Evolutionary conservation across 2,329 filamentous ascomycete species (phyloP), one percentile per base, ranked within the genome.

Genomic region (Penicillium sp.): DNA sequence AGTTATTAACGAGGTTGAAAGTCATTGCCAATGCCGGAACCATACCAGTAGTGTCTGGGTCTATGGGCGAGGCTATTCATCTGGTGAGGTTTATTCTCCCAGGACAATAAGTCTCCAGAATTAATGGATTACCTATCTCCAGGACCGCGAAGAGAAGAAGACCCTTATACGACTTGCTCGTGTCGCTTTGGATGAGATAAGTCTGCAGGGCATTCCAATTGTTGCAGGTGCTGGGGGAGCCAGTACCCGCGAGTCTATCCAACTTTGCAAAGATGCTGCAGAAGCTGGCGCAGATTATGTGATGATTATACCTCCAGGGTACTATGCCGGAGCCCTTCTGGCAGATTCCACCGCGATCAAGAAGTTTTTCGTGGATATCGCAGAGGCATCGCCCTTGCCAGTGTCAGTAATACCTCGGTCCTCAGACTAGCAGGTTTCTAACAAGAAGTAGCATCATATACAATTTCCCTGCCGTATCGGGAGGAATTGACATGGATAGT

Each of bases 261-360:
- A 37, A 23, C 47, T 50, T 26, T 50, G 47, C 47, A 50, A 50
- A 37, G 47, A 50, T 25, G 47, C 47, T 50, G 47, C 47, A 13
- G 47, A 50, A 21, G 47, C 47, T 23, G 47, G 47, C 14, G 47
- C 47, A 11, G 47, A 50, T 19, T 50, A 35, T 37, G 47, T 50
- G n/a, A 50, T 50, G 47, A 19, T 50, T 16, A 50, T 50, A 7
- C 47, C 47, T 5, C 47, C 47, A 4, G 47, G 47, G 33, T 50
- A 50, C 29, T 50, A 50, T 37, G 26, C 47, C 31, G 47, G 47
- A 19, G 16, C 47, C 4, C 47, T 50, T 2, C 13, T 35, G 7
- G 31, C 47, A 5, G 33, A 50, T 16, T 2, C 31, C 31, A 50
- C 31, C n/a, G 27, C 47, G 9, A 50, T 35, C 13, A 29, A 27